Base-by-base conservation (phyloP, 805 yeast genomes). In the Starmerella sp. region DNA sequence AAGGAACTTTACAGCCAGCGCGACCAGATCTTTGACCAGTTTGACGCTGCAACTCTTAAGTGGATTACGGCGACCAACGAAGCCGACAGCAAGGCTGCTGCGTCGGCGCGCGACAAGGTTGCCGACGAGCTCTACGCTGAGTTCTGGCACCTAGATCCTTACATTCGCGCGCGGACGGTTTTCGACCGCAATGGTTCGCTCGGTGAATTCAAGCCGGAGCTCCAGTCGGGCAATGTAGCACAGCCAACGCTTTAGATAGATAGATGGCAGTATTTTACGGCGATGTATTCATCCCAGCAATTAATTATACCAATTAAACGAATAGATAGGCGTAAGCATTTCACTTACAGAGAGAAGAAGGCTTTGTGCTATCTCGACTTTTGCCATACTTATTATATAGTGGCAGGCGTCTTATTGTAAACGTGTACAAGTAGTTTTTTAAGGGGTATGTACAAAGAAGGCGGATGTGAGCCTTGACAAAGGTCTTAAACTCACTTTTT, bases 161-260 rank as follows among this genome's bases (percentile, higher is more conserved):
- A 84, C 60, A 69, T 88, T 49, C 82, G 98, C 69, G 80, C 84
- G 44, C 81, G 89, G 60, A 81, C 89, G 41, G 72, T 82, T 42
- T 86, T 80, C 65, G 98, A 93, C 69, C 78, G 95, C 63, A 73
- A 77, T 54, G 90, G 93, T n/a, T 59, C 69, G 29, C 67, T 81
- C 37, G 87, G 84, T 17, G 48, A 51, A 49, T 66, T 66, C 63
- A 60, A 63, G 53, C 54, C 55, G 6, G 58, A 63, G 49, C 61
- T 64, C 11, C 51, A 48, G 13, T 30, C 57, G 36, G 63, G 65
- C 31, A 61, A 60, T 1, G 53, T 60, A 9, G 58, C 63, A 14
- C 66, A 63, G 64, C 65, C 63, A 9, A 53, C 55, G 4, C 43
- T 60, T 17, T 56, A 53, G 45, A 28, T 15, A 32, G 17, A 46